phyloP scores from a whole-genome alignment of 148 eudicot genomes.

The Diospyros kaki region DNA sequence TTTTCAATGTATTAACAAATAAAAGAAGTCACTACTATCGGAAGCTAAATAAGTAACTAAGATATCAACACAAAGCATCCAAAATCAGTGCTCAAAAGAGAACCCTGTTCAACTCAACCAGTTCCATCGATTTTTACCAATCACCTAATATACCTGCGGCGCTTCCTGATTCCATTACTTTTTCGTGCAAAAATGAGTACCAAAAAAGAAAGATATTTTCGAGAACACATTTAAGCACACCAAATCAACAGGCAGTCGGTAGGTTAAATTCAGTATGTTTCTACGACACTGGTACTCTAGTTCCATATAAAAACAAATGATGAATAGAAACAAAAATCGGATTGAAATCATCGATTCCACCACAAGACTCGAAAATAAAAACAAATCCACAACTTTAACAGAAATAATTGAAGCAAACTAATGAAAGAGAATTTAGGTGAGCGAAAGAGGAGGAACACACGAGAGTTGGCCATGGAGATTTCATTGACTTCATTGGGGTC shows the following conservation, averaged over 20 bases:
- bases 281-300: background rate
- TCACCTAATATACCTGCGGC: background rate
- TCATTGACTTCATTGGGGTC: slow-evolving; percentile 80
- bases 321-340: too few species aligned
- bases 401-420: too few species aligned
- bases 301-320: background rate
- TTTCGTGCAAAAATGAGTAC: background rate
- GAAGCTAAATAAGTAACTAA: too few species aligned
- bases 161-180: background rate
- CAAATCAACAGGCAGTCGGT: background rate
- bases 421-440: background rate
- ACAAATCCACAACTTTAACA: too few species aligned
- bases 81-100: too few species aligned
- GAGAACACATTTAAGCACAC: background rate
- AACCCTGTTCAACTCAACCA: background rate
- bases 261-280: background rate
- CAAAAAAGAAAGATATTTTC: background rate
- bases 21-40: too few species aligned
- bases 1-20: too few species aligned
- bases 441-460: slow-evolving; percentile 26
- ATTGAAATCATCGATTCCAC: too few species aligned
- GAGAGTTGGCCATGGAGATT: slow-evolving; percentile 90
- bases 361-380: too few species aligned
- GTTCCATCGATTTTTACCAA: background rate
- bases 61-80: too few species aligned